These are phyloP conservation scores for Carex arenaria DNA, from an alignment of 202 grass and related monocot species.

Conservation along the genomic window DNA sequence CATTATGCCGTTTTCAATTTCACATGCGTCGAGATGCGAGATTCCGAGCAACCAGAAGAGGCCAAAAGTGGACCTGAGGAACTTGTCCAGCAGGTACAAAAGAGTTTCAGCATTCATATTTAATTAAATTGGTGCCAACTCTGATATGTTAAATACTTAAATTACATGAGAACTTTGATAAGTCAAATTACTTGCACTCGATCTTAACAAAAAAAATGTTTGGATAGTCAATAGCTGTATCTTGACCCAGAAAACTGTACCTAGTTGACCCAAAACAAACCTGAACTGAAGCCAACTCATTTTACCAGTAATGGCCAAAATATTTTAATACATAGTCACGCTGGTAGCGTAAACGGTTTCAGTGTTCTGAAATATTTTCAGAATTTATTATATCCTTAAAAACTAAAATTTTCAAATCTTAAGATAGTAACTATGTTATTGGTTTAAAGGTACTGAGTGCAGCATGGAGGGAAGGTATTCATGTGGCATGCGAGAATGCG, in stretches of 20 bases:
- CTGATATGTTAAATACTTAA: neutral
- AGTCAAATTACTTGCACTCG: neutral
- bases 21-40: conserved; percentile 87
- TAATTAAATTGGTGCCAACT: neutral
- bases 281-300: neutral
- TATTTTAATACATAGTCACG: neutral
- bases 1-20: conserved; percentile 74
- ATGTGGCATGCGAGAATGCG: conserved; percentile 68
- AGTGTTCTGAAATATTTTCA: neutral
- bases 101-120: neutral
- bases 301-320: neutral
- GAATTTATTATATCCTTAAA: neutral
- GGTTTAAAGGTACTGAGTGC: conserved; percentile 60
- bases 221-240: neutral
- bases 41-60: conserved; percentile 50
- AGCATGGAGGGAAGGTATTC: conserved; percentile 74
- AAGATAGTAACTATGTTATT: conserved; percentile 15
- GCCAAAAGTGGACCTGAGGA: conserved; percentile 75
- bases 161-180: neutral
- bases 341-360: neutral
- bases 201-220: neutral
- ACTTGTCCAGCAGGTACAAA: conserved; percentile 76
- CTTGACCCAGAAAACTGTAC: too few species aligned
- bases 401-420: conserved; percentile 11
- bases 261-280: neutral